Conservation (phyloP, 148 eudicot species). For the Rhododendron griersonianum region DNA sequence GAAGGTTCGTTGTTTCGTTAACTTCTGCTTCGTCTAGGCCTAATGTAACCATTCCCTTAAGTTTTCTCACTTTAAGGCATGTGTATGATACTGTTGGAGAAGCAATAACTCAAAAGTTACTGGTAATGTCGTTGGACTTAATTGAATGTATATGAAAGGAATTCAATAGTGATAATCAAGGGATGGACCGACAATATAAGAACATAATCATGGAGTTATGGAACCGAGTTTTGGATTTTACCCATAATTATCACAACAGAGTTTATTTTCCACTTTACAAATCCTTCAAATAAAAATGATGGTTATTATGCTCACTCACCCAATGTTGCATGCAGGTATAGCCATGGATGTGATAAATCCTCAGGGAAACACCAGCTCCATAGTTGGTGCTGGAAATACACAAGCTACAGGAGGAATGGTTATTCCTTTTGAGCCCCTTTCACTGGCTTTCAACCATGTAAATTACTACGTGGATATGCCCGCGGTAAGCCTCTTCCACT, state of each 20-base stretch:
- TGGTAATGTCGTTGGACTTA: background rate
- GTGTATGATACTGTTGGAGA: background rate
- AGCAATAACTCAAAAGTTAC: background rate
- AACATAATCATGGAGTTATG: background rate
- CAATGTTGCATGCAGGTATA: background rate
- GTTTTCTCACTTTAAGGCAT: background rate
- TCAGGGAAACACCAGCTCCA: background rate
- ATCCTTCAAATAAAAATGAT: background rate
- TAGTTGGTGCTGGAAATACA: background rate
- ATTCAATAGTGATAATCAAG: background rate
- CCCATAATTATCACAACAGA: background rate
- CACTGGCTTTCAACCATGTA: conserved; percentile 38
- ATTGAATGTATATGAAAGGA: background rate
- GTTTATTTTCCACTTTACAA: background rate
- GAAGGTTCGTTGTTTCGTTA: background rate
- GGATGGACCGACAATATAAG: background rate
- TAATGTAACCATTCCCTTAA: background rate
- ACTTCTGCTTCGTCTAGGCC: background rate
- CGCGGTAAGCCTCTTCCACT: conserved; percentile 19
- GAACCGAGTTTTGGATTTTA: background rate
- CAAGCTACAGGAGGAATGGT: conserved; percentile 31
- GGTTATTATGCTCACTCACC: background rate
- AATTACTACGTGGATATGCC: conserved; percentile 16
- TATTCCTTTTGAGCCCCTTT: conserved; percentile 35
- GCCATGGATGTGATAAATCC: background rate